These are phyloP conservation scores for Trichoderma gamsii DNA, from an alignment of 495 filamentous ascomycete genomes.

Conservation along the genomic window DNA sequence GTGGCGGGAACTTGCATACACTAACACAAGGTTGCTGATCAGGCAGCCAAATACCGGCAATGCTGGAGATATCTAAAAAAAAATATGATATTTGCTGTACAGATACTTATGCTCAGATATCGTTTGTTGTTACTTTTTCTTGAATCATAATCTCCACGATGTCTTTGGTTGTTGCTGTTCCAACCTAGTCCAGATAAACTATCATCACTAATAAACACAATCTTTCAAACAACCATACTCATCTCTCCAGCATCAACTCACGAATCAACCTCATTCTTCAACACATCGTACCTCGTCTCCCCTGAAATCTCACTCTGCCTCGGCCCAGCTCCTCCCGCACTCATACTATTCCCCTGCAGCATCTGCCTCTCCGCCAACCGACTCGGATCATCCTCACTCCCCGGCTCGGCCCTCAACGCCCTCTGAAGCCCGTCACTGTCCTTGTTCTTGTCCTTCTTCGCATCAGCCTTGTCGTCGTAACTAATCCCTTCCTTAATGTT, in stretches of 20 bases:
- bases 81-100: no score
- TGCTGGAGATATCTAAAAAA: neutral
- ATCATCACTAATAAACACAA: neutral
- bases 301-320: neutral
- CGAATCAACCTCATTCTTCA: neutral
- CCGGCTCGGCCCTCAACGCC: constrained; percentile 32
- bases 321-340: neutral
- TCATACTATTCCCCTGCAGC: neutral
- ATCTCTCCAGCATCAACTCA: constrained; percentile 7
- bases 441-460: constrained; percentile 22
- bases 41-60: neutral
- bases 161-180: no score
- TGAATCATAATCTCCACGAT: no score
- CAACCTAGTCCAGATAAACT: neutral
- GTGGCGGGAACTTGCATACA: neutral
- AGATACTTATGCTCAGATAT: no score
- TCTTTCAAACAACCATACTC: neutral
- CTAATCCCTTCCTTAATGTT: constrained; percentile 34
- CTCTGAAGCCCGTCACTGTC: constrained; percentile 21
- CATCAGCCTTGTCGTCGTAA: constrained; percentile 26
- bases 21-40: neutral
- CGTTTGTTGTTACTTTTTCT: no score
- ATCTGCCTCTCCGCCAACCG: constrained; percentile 25
- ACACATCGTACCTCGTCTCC: constrained; percentile 9
- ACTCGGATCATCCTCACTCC: constrained; percentile 34